Evolutionary conservation across 495 filamentous ascomycete genomes (phyloP).

Genomic region (Filosporella fistucella): DNA sequence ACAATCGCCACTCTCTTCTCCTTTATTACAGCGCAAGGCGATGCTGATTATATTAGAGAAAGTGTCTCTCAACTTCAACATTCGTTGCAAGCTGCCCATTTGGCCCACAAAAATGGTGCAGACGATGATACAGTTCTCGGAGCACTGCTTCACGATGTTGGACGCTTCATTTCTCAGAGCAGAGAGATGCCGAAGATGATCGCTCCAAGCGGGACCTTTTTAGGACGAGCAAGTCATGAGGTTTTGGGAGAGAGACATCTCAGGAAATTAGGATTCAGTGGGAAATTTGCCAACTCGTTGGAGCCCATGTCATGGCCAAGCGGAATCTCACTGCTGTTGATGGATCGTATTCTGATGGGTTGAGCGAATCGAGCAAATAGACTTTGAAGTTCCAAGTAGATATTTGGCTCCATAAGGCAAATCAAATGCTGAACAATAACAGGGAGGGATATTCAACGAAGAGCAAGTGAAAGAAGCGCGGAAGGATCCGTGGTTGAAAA

Average conservation of each 20-base stretch:
- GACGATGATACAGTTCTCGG: conserved; percentile 35
- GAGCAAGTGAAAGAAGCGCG: too few relatives aligned
- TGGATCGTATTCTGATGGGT: neutral
- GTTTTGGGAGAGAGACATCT: conserved; percentile 37
- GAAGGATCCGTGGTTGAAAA: too few relatives aligned
- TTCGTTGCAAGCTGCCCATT: conserved; percentile 38
- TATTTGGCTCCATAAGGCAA: too few relatives aligned
- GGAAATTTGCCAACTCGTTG: conserved; percentile 35
- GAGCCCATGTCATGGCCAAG: conserved; percentile 41
- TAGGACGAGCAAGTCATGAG: conserved; percentile 40
- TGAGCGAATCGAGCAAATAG: neutral
- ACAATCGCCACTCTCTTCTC: too few relatives aligned
- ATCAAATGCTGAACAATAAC: too few relatives aligned
- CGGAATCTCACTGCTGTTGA: conserved; percentile 16
- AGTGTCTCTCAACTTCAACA: conserved; percentile 43
- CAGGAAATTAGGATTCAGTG: conserved; percentile 32
- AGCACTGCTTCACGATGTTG: conserved; percentile 41
- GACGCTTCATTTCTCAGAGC: conserved; percentile 31
- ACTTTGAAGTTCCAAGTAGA: neutral
- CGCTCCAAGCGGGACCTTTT: conserved; percentile 20
- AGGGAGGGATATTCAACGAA: too few relatives aligned
- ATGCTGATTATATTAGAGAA: conserved; percentile 31
- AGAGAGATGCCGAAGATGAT: conserved; percentile 5
- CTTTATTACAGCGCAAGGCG: too few relatives aligned
- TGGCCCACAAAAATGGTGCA: conserved; percentile 15